Evolutionary conservation across 2,329 filamentous ascomycete species (phyloP).

Genomic region (Neoscytalidium dimidiatum): DNA sequence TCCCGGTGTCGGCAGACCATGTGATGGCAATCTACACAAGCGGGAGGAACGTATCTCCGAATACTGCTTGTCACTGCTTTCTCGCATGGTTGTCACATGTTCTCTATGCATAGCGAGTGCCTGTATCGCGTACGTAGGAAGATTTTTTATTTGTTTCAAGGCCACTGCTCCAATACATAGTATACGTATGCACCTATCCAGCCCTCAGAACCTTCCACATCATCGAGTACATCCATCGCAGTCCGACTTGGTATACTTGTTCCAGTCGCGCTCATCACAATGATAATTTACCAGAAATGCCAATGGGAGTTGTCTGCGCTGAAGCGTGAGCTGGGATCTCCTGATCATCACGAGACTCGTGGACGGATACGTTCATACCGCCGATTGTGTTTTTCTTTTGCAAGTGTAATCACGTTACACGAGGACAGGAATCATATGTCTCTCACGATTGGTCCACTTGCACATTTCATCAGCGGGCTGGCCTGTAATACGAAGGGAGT

Average conservation of each 20-base stretch:
- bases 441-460: constrained; percentile 20
- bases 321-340: background rate
- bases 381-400: too few relatives aligned
- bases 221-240: too few relatives aligned
- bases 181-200: too few relatives aligned
- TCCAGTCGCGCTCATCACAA: too few relatives aligned
- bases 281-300: too few relatives aligned
- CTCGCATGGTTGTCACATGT: background rate
- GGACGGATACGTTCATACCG: background rate
- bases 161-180: too few relatives aligned
- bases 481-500: background rate
- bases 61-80: background rate
- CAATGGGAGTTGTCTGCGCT: background rate
- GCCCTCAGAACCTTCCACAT: too few relatives aligned
- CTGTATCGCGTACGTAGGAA: too few relatives aligned
- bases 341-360: constrained; percentile 2
- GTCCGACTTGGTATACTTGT: too few relatives aligned
- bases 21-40: background rate
- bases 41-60: background rate
- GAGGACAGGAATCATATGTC: too few relatives aligned
- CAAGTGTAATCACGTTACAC: background rate
- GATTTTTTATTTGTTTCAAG: too few relatives aligned
- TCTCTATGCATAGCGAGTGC: background rate
- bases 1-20: background rate
- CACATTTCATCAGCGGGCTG: constrained; percentile 16